Evolutionary conservation across 192 early-diverging fungal species (phyloP), one percentile per base, ranked within the genome.

Genomic region (Paraglomus brasilianum): DNA sequence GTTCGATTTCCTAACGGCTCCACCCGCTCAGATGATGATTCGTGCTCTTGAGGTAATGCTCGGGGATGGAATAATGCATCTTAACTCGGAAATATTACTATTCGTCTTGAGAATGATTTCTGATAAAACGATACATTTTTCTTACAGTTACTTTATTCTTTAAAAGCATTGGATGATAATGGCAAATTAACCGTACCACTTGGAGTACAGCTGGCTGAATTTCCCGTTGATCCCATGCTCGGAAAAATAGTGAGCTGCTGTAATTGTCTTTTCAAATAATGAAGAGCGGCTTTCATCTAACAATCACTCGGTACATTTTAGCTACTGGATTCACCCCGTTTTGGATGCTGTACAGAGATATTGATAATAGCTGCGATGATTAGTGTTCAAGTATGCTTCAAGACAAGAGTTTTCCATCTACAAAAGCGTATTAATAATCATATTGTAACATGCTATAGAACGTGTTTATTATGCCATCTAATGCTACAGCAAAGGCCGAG

Each of bases 361-460:
- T 71, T 92, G 1, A 88, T 90, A 0, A 92, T 94, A 63, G 88
- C 88, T 15, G 91, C 92, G 1, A 88, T 92, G 86, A 52, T 93
- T 36, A 84, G 86, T 11, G 90, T 92, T 1, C 86, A 93, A 71
- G 86, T 89, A 78, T 17, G 15, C 14, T 36, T 13, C 5, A 0
- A 9, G 17, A 40, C 9, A 59, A 30, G 9, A 8, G 7, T 30
- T 4, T 40, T 8, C 46, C 41, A 11, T 36, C 8, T 40, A 14
- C 42, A 1, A 13, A 44, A 21, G 60, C 3, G 30, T 30, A 3
- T 30, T 30, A 30, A 1, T 3, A 30, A 30, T 30, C 30, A 48
- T 67, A 43, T 30, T 24, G 8, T 67, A 1, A 49, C 5, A 50
- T 15, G 0, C 15, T 40, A 2, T 72, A 81, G 75, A 82, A 81